Evolutionary conservation across 73 alveolate genomes (phyloP).

Genomic region (Paramecium primaurelia): DNA sequence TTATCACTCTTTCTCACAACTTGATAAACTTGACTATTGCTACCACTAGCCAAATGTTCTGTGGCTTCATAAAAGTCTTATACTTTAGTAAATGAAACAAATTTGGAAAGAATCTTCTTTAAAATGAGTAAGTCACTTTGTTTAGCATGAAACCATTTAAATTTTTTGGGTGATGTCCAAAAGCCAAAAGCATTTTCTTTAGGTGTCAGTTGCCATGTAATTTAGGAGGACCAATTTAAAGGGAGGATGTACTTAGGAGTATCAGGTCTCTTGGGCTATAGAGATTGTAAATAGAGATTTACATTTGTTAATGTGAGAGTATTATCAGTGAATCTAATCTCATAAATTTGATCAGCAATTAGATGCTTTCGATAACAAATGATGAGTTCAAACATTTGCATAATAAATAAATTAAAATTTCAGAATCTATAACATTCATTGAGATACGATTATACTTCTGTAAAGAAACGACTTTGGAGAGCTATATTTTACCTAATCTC

Average conservation of each 20-base stretch:
- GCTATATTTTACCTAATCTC: background rate
- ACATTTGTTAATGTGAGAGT: background rate
- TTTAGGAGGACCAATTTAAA: background rate
- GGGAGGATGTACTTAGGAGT: background rate
- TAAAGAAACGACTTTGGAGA: background rate
- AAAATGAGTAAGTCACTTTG: background rate
- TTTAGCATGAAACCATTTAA: constrained; percentile 3
- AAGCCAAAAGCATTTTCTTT: background rate
- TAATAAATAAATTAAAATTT: background rate
- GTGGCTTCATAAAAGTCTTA: background rate
- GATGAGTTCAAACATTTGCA: background rate
- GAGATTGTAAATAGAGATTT: background rate
- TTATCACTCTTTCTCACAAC: background rate
- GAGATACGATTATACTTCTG: background rate
- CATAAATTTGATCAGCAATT: background rate
- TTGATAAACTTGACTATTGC: background rate
- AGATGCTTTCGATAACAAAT: constrained; percentile 8
- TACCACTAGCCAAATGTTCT: background rate
- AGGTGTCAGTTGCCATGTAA: background rate
- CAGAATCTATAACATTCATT: constrained; percentile 18
- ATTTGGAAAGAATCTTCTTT: background rate
- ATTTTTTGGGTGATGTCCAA: background rate
- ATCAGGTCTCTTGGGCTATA: background rate
- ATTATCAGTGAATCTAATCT: background rate
- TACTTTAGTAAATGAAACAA: background rate